These are phyloP conservation scores for Coniochaeta prunicola DNA, from an alignment of 2,329 filamentous ascomycete genomes.

Conservation along the genomic window DNA sequence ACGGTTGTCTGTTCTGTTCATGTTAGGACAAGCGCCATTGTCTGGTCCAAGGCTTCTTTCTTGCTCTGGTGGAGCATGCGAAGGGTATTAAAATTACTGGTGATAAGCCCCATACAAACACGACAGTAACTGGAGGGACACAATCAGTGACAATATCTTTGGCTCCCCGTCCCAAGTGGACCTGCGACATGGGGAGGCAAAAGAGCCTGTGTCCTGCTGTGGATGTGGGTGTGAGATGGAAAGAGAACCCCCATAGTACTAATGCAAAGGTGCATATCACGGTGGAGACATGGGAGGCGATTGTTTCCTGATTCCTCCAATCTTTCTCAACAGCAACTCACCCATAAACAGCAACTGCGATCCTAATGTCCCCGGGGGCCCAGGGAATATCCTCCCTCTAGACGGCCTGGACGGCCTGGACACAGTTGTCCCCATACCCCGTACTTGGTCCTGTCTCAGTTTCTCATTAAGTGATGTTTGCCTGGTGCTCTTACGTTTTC, in stretches of 20 bases:
- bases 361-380: too few species aligned
- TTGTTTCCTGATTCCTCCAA: not conserved
- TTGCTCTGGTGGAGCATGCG: not conserved
- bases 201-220: not conserved
- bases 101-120: not conserved
- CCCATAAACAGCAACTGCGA: too few species aligned
- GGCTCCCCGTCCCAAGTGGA: too few species aligned
- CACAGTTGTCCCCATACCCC: not conserved
- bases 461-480: not conserved
- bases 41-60: too few species aligned
- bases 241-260: not conserved
- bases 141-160: too few species aligned
- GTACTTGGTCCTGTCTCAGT: not conserved
- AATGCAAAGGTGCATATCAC: not conserved
- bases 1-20: not conserved
- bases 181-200: too few species aligned
- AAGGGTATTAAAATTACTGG: not conserved
- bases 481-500: too few species aligned
- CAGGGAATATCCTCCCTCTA: too few species aligned
- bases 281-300: not conserved
- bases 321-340: too few species aligned
- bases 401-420: too few species aligned
- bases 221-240: not conserved
- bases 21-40: too few species aligned
- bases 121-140: too few species aligned